phyloP scores from a whole-genome alignment of 345 rosid species.

The Brassica cretica region DNA sequence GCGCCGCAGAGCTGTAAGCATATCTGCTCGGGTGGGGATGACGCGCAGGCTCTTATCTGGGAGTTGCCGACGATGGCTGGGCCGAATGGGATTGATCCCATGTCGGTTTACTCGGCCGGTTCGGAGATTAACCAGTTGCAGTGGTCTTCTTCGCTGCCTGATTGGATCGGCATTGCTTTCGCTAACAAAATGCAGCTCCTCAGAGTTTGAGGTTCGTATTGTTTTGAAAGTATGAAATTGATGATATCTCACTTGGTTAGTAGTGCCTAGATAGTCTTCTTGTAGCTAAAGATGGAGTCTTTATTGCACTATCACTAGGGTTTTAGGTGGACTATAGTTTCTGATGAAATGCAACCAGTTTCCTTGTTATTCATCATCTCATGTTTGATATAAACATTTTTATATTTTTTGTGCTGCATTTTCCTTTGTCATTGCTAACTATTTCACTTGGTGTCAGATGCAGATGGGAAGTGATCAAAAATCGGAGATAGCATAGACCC shows the following conservation, averaged over 20 bases:
- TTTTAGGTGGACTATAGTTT: not conserved
- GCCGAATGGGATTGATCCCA: constrained; percentile 89
- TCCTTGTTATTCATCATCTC: not conserved
- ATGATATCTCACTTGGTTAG: not conserved
- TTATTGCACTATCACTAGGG: not conserved
- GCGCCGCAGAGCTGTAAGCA: constrained; percentile 82
- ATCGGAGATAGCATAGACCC: constrained; percentile 11
- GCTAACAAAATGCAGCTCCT: constrained; percentile 85
- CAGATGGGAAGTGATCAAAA: constrained; percentile 20
- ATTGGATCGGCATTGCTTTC: constrained; percentile 91
- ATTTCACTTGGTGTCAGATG: constrained; percentile 20
- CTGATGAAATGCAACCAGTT: not conserved
- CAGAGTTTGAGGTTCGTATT: constrained; percentile 61
- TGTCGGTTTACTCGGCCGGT: constrained; percentile 78
- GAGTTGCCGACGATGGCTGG: constrained; percentile 93
- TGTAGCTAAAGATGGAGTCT: not conserved
- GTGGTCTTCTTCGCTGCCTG: constrained; percentile 84
- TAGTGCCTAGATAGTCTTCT: not conserved
- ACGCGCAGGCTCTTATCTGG: constrained; percentile 82
- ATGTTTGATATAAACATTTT: not conserved
- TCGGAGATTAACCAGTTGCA: constrained; percentile 91
- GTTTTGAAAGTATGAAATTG: not conserved
- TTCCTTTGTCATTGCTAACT: not conserved
- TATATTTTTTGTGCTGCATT: not conserved
- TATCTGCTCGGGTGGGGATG: constrained; percentile 89